phyloP scores from a whole-genome alignment of 2,329 filamentous ascomycete genomes.

The Sarocladiaceae sp. region DNA sequence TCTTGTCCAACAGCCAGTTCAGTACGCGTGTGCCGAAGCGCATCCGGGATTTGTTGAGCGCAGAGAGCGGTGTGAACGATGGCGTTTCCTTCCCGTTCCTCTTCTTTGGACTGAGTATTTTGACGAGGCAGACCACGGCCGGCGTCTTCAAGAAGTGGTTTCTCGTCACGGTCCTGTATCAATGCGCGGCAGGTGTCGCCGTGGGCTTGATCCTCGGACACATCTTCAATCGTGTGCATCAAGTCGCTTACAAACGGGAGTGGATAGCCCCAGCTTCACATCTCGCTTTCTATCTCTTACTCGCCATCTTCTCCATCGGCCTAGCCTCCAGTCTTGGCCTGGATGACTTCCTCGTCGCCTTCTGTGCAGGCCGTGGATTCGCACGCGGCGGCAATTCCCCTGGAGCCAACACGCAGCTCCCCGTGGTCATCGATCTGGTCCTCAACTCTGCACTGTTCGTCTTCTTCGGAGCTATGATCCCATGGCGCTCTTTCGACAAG shows the following conservation, averaged over 20 bases:
- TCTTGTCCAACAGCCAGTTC: conserved; percentile 55
- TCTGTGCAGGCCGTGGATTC: conserved; percentile 35
- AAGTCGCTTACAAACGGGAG: conserved; percentile 30
- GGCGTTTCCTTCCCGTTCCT: conserved; percentile 56
- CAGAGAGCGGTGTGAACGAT: conserved; percentile 54
- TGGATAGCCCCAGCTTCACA: conserved; percentile 50
- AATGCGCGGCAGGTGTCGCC: conserved; percentile 43
- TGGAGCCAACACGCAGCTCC: conserved; percentile 44
- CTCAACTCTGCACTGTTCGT: conserved; percentile 54
- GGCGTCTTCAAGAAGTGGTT: conserved; percentile 36
- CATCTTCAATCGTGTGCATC: conserved; percentile 37
- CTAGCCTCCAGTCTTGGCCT: conserved; percentile 50
- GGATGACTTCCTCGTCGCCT: conserved; percentile 54
- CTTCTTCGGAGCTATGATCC: conserved; percentile 47
- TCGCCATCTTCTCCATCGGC: conserved; percentile 49
- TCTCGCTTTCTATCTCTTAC: conserved; percentile 39
- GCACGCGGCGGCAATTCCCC: conserved; percentile 37
- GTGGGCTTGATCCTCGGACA: conserved; percentile 46
- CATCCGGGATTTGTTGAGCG: conserved; percentile 53
- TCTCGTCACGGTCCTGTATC: conserved; percentile 51
- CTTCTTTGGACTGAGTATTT: conserved; percentile 34
- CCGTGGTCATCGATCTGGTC: conserved; percentile 40
- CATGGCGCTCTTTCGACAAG: conserved; percentile 45
- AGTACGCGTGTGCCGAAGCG: conserved; percentile 51
- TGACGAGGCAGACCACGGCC: neutral